phyloP scores from a whole-genome alignment of 257 asterid genomes.

The Perilla frutescens region DNA sequence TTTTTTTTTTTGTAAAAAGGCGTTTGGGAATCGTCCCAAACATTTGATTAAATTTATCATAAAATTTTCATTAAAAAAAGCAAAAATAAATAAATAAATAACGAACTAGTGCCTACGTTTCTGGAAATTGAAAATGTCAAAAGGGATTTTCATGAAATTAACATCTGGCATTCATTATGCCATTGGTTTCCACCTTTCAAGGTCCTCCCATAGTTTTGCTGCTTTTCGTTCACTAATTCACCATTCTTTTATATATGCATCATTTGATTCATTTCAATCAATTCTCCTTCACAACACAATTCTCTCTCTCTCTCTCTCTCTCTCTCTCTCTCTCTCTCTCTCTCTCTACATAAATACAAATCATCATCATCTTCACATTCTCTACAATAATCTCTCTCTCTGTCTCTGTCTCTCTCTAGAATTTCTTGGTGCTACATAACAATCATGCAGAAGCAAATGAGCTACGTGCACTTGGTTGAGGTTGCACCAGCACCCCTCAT shows the following conservation, averaged over 20 bases:
- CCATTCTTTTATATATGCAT: conserved; percentile 22
- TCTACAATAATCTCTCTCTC: conserved; percentile 9
- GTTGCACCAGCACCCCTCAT: conserved; percentile 61
- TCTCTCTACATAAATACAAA: conserved; percentile 24
- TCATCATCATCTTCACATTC: conserved; percentile 14
- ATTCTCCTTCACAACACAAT: conserved; percentile 10
- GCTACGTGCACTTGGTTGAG: conserved; percentile 52
- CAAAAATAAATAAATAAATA: no score
- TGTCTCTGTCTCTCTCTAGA: neutral
- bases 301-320: conserved; percentile 13
- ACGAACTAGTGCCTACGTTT: no score
- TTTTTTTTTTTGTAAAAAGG: no score
- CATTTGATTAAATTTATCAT: no score
- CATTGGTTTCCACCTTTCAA: conserved; percentile 33
- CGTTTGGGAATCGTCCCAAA: no score
- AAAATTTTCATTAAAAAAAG: no score
- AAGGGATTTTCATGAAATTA: conserved; percentile 16
- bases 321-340: conserved; percentile 26
- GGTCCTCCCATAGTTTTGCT: conserved; percentile 34
- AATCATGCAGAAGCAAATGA: conserved; percentile 51
- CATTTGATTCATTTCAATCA: conserved; percentile 14
- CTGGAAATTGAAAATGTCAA: neutral
- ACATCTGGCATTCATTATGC: conserved; percentile 33
- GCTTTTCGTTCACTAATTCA: conserved; percentile 16
- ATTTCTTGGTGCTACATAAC: neutral